phyloP scores from a whole-genome alignment of 148 eudicot species.

The Amaranthus palmeri region DNA sequence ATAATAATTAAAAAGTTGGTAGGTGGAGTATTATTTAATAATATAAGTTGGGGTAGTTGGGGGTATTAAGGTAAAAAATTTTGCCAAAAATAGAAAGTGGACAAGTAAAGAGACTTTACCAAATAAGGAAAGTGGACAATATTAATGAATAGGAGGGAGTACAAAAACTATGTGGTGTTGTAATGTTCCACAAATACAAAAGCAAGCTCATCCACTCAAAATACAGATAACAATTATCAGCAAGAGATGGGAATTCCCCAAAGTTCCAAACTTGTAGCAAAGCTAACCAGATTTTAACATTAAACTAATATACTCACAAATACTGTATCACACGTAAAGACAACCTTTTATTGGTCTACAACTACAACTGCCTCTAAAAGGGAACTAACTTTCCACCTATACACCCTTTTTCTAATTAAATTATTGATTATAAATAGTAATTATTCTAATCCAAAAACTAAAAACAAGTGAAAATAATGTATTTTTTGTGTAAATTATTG shows the following conservation, averaged over 20 bases:
- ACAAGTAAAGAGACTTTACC: no score
- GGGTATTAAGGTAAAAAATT: no score
- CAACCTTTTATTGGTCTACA: conserved; percentile 17
- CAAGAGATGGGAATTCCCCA: background rate
- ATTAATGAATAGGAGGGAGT: no score
- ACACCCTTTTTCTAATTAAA: background rate
- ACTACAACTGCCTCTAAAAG: background rate
- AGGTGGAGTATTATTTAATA: no score
- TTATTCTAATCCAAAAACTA: no score
- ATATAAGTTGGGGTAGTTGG: no score
- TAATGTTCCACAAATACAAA: background rate
- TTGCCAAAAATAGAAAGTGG: no score
- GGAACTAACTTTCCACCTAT: conserved; percentile 9
- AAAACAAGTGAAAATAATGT: no score
- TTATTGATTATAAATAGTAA: background rate
- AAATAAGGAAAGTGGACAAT: no score
- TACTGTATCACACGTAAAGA: background rate
- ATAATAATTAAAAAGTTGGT: no score
- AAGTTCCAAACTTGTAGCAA: background rate
- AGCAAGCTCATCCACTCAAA: background rate
- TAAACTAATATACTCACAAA: background rate
- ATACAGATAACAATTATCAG: background rate
- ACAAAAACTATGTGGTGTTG: background rate
- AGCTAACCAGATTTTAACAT: background rate
- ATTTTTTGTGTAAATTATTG: no score